Percentiles rank a stretch among this genome's conserved stretches.
Conservation (phyloP, 306 rosid genomes). For the Benincasa hispida region DNA sequence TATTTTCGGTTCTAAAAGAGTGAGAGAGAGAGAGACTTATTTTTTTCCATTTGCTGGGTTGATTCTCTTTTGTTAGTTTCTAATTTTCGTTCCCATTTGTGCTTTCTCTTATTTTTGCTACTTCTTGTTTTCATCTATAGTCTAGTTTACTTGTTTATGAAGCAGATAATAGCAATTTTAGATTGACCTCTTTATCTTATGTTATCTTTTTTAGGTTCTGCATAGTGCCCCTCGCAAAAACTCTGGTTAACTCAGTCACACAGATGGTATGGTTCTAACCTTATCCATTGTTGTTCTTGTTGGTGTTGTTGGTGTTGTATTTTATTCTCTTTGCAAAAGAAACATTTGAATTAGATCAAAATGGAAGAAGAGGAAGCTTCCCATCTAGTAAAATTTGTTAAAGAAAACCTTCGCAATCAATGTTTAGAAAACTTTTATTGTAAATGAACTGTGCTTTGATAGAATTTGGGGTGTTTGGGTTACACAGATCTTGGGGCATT, state of each 20-base stretch:
- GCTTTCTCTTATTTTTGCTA: not conserved
- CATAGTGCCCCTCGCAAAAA: constrained; percentile 55
- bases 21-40: not conserved
- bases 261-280: constrained; percentile 42
- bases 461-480: not conserved
- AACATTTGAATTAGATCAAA: not conserved
- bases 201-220: constrained; percentile 45
- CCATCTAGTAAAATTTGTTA: not conserved
- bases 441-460: not conserved
- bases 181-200: not conserved
- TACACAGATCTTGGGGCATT: not conserved
- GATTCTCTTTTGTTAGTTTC: not conserved
- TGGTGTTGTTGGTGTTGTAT: not conserved
- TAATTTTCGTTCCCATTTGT: not conserved
- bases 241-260: constrained; percentile 37
- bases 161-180: not conserved
- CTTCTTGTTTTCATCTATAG: not conserved
- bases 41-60: not conserved
- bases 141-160: not conserved
- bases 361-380: not conserved
- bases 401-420: not conserved
- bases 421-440: not conserved
- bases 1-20: not conserved
- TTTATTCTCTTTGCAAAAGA: not conserved
- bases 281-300: not conserved